Evolutionary conservation across 2,329 filamentous ascomycete genomes (phyloP).

Genomic region (Pseudogymnoascus sp.): DNA sequence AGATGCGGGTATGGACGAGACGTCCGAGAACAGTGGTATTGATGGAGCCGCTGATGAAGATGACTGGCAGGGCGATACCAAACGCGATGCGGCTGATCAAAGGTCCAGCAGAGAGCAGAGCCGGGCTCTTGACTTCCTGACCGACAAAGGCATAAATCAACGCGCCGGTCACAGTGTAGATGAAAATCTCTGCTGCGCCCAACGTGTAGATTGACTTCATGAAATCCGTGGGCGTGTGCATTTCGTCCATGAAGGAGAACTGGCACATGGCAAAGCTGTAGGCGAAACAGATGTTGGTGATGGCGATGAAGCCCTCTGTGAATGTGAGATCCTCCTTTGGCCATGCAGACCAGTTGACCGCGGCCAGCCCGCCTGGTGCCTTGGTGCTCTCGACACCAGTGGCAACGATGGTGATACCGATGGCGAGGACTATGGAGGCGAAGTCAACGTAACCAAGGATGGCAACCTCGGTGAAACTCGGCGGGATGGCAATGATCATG

Average conservation of each 20-base stretch:
- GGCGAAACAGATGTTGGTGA: slow-evolving; percentile 53
- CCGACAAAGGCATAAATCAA: slow-evolving; percentile 55
- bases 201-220: slow-evolving; percentile 38
- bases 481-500: slow-evolving; percentile 44
- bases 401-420: slow-evolving; percentile 48
- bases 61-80: slow-evolving; percentile 51
- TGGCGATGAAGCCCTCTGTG: slow-evolving; percentile 39
- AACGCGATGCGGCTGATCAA: slow-evolving; percentile 48
- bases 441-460: slow-evolving; percentile 48
- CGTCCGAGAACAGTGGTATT: slow-evolving; percentile 44
- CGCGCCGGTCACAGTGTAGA: slow-evolving; percentile 49
- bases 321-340: slow-evolving; percentile 30
- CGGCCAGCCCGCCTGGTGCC: slow-evolving; percentile 5
- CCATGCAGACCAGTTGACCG: slow-evolving; percentile 22
- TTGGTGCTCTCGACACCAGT: slow-evolving; percentile 34
- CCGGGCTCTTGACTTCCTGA: slow-evolving; percentile 45
- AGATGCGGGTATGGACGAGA: slow-evolving; percentile 24
- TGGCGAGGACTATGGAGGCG: slow-evolving; percentile 44
- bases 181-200: slow-evolving; percentile 41
- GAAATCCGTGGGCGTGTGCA: slow-evolving; percentile 30
- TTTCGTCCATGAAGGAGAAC: slow-evolving; percentile 27
- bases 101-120: slow-evolving; percentile 45
- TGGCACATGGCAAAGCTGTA: slow-evolving; percentile 34
- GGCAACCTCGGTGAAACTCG: slow-evolving; percentile 48
- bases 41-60: slow-evolving; percentile 54